Conservation (phyloP, 306 rosid genomes). For the Ormosia emarginata region DNA sequence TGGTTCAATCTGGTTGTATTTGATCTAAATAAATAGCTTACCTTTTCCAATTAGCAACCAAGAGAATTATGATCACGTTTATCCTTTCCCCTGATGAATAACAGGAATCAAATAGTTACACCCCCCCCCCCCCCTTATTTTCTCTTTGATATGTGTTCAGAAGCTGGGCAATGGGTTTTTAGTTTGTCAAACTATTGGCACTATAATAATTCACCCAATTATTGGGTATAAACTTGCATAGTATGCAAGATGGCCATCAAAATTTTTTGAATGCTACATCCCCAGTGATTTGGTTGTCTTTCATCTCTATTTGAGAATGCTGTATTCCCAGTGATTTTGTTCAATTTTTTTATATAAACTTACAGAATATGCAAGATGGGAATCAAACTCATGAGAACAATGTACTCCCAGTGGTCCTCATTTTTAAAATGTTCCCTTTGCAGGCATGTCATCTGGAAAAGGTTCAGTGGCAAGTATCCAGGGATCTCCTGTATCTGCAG, state of each 20-base stretch:
- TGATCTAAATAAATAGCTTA: too few relatives aligned
- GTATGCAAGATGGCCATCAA: background rate
- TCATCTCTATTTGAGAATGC: background rate
- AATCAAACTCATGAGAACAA: conserved; percentile 5
- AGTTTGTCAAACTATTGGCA: too few relatives aligned
- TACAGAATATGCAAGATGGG: background rate
- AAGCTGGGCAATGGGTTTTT: too few relatives aligned
- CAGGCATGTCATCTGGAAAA: conserved; percentile 67
- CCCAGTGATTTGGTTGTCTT: background rate
- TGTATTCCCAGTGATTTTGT: background rate
- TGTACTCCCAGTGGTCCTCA: background rate
- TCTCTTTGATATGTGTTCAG: too few relatives aligned
- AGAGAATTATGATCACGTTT: too few relatives aligned
- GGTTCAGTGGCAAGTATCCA: conserved; percentile 42
- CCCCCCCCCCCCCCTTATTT: too few relatives aligned
- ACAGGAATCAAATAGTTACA: too few relatives aligned
- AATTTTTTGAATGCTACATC: background rate
- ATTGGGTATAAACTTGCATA: too few relatives aligned
- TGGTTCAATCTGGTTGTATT: too few relatives aligned
- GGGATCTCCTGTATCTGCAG: conserved; percentile 56
- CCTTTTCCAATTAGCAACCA: too few relatives aligned
- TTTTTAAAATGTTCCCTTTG: conserved; percentile 24
- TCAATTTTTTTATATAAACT: background rate
- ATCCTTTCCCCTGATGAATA: too few relatives aligned
- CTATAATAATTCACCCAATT: too few relatives aligned